A percentile compares a stretch with the other conserved stretches of the same genome.
Conservation (phyloP, 2,329 filamentous ascomycete genomes). For the Fonsecaea pugnacius region DNA sequence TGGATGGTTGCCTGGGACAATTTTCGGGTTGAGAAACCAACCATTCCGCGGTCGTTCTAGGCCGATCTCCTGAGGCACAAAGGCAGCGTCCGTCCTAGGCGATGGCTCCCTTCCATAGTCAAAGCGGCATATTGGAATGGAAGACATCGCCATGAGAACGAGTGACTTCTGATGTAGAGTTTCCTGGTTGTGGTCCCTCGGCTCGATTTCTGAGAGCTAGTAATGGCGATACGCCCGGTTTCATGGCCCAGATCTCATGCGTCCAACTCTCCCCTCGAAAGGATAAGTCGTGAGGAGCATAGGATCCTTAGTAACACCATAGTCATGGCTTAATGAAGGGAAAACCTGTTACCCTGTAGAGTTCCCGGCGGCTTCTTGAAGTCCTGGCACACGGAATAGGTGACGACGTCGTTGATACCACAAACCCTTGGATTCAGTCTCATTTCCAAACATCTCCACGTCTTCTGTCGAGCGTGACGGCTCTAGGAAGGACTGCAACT, state of each 20-base stretch:
- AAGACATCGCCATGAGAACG: neutral
- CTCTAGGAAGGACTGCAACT: neutral
- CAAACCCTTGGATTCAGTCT: neutral
- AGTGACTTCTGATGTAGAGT: neutral
- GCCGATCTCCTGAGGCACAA: neutral
- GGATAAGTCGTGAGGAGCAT: neutral
- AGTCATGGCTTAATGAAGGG: neutral
- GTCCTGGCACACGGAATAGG: neutral
- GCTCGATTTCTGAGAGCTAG: neutral
- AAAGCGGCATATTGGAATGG: neutral
- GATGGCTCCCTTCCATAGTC: neutral
- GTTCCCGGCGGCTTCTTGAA: neutral
- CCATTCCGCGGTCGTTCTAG: neutral
- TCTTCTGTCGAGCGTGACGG: neutral
- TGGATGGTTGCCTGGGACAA: neutral
- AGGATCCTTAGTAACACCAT: neutral
- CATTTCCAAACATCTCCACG: neutral
- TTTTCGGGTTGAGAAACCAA: neutral
- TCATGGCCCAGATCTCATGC: neutral
- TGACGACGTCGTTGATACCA: neutral
- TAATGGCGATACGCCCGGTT: neutral
- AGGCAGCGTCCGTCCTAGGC: neutral
- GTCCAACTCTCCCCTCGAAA: neutral
- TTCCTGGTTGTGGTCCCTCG: neutral
- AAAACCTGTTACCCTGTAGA: neutral